phyloP scores from a whole-genome alignment of 129 eudicot genomes.

The Saussurea involucrata region DNA sequence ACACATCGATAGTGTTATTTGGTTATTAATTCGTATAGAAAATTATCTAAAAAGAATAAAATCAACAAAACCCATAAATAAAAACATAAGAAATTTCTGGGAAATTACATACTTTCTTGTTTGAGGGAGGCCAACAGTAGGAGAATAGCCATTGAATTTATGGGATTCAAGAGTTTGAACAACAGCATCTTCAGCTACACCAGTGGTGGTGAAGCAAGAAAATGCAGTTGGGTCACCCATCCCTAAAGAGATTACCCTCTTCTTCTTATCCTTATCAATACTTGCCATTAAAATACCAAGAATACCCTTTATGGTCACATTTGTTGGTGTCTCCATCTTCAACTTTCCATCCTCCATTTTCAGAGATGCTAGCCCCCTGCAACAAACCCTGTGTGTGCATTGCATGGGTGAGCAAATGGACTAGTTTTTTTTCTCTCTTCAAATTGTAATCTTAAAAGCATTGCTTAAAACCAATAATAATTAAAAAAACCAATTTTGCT shows the following conservation, averaged over 20 bases:
- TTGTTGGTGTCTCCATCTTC: conserved; percentile 53
- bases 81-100: background rate
- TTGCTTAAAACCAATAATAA: background rate
- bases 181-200: conserved; percentile 59
- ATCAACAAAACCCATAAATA: background rate
- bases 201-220: conserved; percentile 66
- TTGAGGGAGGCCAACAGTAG: conserved; percentile 92
- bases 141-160: conserved; percentile 84
- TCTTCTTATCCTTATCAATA: conserved; percentile 24
- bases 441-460: background rate
- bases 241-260: conserved; percentile 63
- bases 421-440: too few relatives aligned
- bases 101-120: conserved; percentile 54
- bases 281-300: conserved; percentile 59
- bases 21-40: too few relatives aligned
- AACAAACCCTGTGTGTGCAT: conserved; percentile 9
- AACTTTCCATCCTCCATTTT: conserved; percentile 20
- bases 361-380: background rate
- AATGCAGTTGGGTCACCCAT: conserved; percentile 95
- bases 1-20: too few relatives aligned
- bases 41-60: too few relatives aligned
- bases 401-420: background rate
- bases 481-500: too few relatives aligned
- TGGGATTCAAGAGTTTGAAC: conserved; percentile 51
- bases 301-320: conserved; percentile 81